Base-by-base conservation (phyloP, 345 rosid genomes). In the Odontarrhena argentea region DNA sequence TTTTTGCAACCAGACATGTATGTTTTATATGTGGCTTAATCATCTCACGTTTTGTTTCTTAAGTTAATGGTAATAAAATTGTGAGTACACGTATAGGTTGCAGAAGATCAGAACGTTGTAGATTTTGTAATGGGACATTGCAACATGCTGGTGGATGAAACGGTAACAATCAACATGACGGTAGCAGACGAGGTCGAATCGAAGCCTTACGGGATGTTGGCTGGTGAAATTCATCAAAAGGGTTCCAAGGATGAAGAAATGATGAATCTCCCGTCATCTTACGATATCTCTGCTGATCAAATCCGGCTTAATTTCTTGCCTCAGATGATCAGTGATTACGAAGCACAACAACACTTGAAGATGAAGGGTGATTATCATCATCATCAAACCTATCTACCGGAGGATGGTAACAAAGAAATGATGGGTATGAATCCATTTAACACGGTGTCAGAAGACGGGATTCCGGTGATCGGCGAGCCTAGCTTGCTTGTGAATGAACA, bases 1-100 rank as follows among this genome's bases (percentile, higher is more conserved):
- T 90, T 26, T 90, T 87, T 67, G 86, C 80, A 28, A 65, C 84
- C 8, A 86, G 87, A 84, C 88, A 86, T 79, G 97, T 89, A 84
- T 11, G 50, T 67, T 37, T 18, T 47, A 6, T 8, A 1, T 13
- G 43, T 38, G 3, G 62, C 51, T 54, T 35, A 28, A 4, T 28
- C 3, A 25, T 63, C 14, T 11, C 2, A 42, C 22, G 26, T 51
- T 38, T 34, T 37, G 46, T 26, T 55, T 55, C 6, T 37, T 40
- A 0, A 0, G 9, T 7, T 11, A 9, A 13, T 12, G 6, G 13
- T 45, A 32, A 32, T 58, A 26, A 47, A 24, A 44, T 2, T 30
- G 41, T 14, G 9, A 48, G 18, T 53, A 51, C 14, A 6, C 4
- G 15, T 57, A 35, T 43, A 93, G 98, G 90, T 86, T 1, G 58